Base-by-base conservation (phyloP, 129 eudicot species). In the Artemisia annua region DNA sequence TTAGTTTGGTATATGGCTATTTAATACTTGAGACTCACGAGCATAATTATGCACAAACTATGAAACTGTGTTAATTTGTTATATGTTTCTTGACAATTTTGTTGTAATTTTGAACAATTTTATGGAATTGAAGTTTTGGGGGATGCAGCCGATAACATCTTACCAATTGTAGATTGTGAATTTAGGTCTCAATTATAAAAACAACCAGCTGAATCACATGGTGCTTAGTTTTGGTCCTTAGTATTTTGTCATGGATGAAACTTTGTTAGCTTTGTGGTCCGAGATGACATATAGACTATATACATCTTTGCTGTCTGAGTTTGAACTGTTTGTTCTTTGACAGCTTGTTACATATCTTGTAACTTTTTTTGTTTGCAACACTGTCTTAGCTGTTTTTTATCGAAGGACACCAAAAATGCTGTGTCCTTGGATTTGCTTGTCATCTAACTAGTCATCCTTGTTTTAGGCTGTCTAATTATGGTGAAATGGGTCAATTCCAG, bases 91-190 rank as follows among this genome's bases (percentile, higher is more conserved):
- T 46, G 15, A 9, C 67, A 57, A 3, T 12, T 20, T 14, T 55
- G 55, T 19, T 19, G 54, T 13, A 66, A 35, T 54, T 28, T n/a
- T 71, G 44, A 71, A 39, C 55, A 71, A 58, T 12, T 55, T 43
- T 13, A 35, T 71, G 19, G 55, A 53, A 54, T 61, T 52, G 15
- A n/a, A 30, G 11, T n/a, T 16, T 16, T 53, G 35, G 46, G n/a
- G 52, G 30, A 50, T 24, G 12, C 28, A 7, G 11, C 2, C 6
- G 11, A 30, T 30, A 30, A 30, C 4, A 30, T 30, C 6, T 30
- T 30, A 30, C 35, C 0, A 30, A 30, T 6, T 30, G 35, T 30
- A 30, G 35, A 30, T 30, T 3, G 35, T 30, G 35, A 28, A 28
- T 28, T 4, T 28, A 28, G 32, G 32, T 3, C 32, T 28, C 4